Evolutionary conservation across 1,284 basidiomycete genomes (phyloP).

Genomic region (Trametes pubescens): DNA sequence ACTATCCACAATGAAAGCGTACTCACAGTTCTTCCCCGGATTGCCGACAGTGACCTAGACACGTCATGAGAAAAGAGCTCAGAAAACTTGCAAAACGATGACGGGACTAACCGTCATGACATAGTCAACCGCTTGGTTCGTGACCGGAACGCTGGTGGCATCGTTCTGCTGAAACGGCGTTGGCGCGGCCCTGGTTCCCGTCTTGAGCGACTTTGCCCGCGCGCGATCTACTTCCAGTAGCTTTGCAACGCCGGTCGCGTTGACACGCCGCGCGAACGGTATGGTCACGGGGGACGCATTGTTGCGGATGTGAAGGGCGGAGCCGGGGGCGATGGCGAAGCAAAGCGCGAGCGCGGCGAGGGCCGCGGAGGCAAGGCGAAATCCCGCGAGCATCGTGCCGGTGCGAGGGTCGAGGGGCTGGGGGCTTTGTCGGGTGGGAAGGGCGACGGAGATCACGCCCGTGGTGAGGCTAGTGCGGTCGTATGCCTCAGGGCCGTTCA

Average conservation of each 20-base stretch:
- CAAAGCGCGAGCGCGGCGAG: conserved; percentile 4
- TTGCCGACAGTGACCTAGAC: conserved; percentile 18
- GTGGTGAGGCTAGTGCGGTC: conserved; percentile 6
- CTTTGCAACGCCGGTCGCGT: conserved; percentile 23
- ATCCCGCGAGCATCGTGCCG: conserved; percentile 9
- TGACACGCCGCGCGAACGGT: conserved; percentile 28
- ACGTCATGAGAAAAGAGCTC: not conserved
- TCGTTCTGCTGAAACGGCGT: not conserved
- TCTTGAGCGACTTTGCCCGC: conserved; percentile 25
- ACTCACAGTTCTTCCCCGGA: conserved; percentile 34
- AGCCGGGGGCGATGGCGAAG: not conserved
- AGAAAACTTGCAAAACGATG: not conserved
- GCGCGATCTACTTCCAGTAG: conserved; percentile 31
- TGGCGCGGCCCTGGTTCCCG: not conserved
- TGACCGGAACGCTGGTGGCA: conserved; percentile 16
- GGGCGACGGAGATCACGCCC: conserved; percentile 4
- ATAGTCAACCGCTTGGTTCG: conserved; percentile 31
- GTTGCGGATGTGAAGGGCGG: conserved; percentile 13
- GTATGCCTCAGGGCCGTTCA: not conserved
- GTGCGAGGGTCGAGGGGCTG: not conserved
- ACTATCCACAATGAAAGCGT: no score
- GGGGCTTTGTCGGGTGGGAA: not conserved
- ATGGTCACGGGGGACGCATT: conserved; percentile 23
- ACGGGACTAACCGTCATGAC: conserved; percentile 26
- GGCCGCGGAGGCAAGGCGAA: not conserved